Base-by-base conservation (phyloP, 73 alveolate genomes). In the Paramecium sexaurelia region DNA sequence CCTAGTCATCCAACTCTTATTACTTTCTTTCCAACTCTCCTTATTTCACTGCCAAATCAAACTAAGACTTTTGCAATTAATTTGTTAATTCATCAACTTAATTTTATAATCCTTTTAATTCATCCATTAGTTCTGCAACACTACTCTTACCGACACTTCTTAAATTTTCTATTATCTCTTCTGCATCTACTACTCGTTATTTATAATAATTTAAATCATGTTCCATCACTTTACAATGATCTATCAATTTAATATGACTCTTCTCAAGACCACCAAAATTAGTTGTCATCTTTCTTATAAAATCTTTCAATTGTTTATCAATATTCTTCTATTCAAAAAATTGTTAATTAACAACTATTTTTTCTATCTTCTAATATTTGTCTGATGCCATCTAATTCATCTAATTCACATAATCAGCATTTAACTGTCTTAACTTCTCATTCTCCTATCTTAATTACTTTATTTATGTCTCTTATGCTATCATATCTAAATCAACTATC, bases 151-250 rank as follows among this genome's bases (percentile, higher is more conserved):
- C 94, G 15, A 82, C 83, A 68, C 75, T 56, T 37, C 73, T 88
- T 5, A 88, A 29, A 43, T 67, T 88, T 20, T 88, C 94, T 22
- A 61, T 88, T 10, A 88, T 88, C 33, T 88, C 85, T 19, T 88
- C 94, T 39, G 94, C 94, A n/a, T 88, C 94, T 26, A 41, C 35
- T 3, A 88, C 94, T 88, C 87, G 45, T 39, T 61, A 27, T 19
- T 66, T 61, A 69, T 88, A 88, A 88, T 88, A 68, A 20, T 68
- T 57, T n/a, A 88, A 37, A 88, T 88, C 94, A 26, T 67, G 78
- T 55, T 88, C 94, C 94, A 88, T 88, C 26, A 88, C 87, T 61
- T 84, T 88, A 27, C 94, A 88, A 43, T 88, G 94, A 67, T 88
- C 94, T 10, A 88, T 71, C 41, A 88, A 69, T 69, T 88, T 88